A percentile compares a stretch with the other conserved stretches of the same genome.
Conservation (phyloP, 2,329 filamentous ascomycete species). For the Cytospora schulzeri region DNA sequence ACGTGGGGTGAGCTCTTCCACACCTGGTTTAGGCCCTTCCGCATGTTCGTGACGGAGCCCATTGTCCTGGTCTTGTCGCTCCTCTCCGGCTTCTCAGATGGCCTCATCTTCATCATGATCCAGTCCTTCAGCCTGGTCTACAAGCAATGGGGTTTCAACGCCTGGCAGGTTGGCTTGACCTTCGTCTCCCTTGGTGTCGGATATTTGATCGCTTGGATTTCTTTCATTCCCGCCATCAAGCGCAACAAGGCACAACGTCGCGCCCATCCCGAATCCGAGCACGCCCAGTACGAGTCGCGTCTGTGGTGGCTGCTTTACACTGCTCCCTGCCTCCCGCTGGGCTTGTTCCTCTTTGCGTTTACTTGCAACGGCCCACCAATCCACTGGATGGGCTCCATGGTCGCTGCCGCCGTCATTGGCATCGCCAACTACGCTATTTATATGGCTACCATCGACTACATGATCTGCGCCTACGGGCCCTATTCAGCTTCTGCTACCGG, state of each 20-base stretch:
- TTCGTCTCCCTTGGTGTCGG: slow-evolving; percentile 70
- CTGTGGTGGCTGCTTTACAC: slow-evolving; percentile 67
- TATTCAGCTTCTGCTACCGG: slow-evolving; percentile 76
- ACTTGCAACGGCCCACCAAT: slow-evolving; percentile 64
- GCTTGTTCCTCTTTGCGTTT: slow-evolving; percentile 71
- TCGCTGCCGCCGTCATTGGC: slow-evolving; percentile 67
- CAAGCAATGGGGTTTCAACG: slow-evolving; percentile 64
- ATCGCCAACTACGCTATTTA: slow-evolving; percentile 71
- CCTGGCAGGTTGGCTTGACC: slow-evolving; percentile 57
- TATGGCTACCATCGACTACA: slow-evolving; percentile 77
- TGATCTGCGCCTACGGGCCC: slow-evolving; percentile 72
- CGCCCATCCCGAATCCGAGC: slow-evolving; percentile 54
- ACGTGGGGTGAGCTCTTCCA: slow-evolving; percentile 56
- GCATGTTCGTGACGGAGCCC: slow-evolving; percentile 74
- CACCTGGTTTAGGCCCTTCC: slow-evolving; percentile 67
- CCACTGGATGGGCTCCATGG: slow-evolving; percentile 69
- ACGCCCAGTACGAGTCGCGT: slow-evolving; percentile 69
- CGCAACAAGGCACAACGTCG: slow-evolving; percentile 54
- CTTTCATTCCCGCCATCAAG: slow-evolving; percentile 60
- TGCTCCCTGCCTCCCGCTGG: slow-evolving; percentile 63
- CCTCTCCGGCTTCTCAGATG: slow-evolving; percentile 72
- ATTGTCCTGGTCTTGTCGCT: slow-evolving; percentile 72
- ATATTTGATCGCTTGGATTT: slow-evolving; percentile 63
- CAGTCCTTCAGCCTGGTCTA: slow-evolving; percentile 72
- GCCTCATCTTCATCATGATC: slow-evolving; percentile 77